These are phyloP conservation scores for Graphium sp. DNA, from an alignment of 2,329 filamentous ascomycete genomes.

Conservation along the genomic window DNA sequence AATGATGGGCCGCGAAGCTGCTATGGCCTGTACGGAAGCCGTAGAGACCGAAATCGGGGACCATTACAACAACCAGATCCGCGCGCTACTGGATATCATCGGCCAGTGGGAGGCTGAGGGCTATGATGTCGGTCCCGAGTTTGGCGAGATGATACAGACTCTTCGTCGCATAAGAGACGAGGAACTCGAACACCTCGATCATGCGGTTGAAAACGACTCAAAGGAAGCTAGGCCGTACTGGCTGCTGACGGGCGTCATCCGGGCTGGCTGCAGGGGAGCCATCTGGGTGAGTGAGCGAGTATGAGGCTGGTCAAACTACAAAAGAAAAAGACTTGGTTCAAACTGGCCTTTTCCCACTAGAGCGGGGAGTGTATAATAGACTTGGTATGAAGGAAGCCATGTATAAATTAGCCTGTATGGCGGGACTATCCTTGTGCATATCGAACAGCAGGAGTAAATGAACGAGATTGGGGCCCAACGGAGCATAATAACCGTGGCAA, in stretches of 20 bases:
- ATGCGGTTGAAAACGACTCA: conserved; percentile 84
- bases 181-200: conserved; percentile 90
- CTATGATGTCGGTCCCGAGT: conserved; percentile 64
- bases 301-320: conserved; percentile 22
- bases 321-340: conserved; percentile 4
- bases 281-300: conserved; percentile 80
- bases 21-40: conserved; percentile 97
- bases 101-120: conserved; percentile 58
- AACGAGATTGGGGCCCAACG: no score
- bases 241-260: conserved; percentile 70
- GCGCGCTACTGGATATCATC: conserved; percentile 66
- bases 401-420: no score
- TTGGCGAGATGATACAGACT: conserved; percentile 54
- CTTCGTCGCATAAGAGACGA: conserved; percentile 81
- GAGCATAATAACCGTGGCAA: no score
- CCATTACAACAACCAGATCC: conserved; percentile 89
- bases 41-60: conserved; percentile 95
- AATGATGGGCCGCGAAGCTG: conserved; percentile 75
- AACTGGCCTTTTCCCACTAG: no score
- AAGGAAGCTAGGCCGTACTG: conserved; percentile 83
- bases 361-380: no score
- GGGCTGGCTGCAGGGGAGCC: conserved; percentile 77
- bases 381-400: no score
- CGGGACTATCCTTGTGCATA: no score
- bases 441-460: no score